Base-by-base conservation (phyloP, 805 yeast genomes). In the Yarrowia sp. region DNA sequence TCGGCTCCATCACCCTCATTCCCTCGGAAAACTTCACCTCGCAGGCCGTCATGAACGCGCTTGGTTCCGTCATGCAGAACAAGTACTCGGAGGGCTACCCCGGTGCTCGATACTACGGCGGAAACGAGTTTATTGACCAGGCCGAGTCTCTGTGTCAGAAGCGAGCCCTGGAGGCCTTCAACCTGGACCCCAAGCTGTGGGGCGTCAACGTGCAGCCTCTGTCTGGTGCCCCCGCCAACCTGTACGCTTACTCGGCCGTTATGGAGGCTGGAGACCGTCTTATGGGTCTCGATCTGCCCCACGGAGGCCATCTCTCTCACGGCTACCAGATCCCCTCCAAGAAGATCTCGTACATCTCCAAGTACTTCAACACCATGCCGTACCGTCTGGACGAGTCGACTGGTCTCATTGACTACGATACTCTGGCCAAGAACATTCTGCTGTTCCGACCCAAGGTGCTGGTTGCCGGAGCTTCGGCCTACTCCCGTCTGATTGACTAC, bases 11-110 rank as follows among this genome's bases (percentile, higher is more conserved):
- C 74, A 92, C 93, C 44, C 82, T 93, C 77, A 93, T 93, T 76
- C 96, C 99, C 21, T 89, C 96, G 48, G 99, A 93, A 77, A 93
- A 93, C 79, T 93, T 92, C 83, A 93, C 99, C 65, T 89, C 98
- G 58, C 89, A 88, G 70, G 88, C 97, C 24, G 99, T 93, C 33
- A 89, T 93, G 85, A 97, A 93, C 75, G 85, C 91, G 58, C 82
- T 93, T 73, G 98, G 98, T 69, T 89, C 97, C 28, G 96, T 90
- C 75, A 91, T 93, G 97, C 92, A 90, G 78, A 93, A 93, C 84
- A 93, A 93, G 81, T 93, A 93, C 80, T 92, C 98, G 11, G 99
- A 93, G 79, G 98, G 98, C 69, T 93, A 93, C 79, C 99, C 99
- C 44, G 97, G 97, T 70, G 96, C 92, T 68, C 86, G 99, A 77